Evolutionary conservation across 257 asterid species (phyloP).

Genomic region (Solanum ahanhuiri): DNA sequence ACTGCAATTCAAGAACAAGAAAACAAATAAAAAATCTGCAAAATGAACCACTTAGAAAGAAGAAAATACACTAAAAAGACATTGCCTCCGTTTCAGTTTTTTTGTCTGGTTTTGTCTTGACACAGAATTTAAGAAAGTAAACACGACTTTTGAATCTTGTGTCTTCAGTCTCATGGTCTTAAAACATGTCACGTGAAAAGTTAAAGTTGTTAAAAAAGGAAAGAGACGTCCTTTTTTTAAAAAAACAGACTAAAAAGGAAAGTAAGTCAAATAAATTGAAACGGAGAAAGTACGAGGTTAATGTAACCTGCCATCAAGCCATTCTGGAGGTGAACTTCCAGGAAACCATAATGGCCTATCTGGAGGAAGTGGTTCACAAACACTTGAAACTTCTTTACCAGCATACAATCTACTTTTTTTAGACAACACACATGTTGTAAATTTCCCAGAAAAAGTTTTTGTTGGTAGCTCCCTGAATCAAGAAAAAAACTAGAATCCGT

Average conservation of each 20-base stretch:
- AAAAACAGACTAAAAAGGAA: too few relatives aligned
- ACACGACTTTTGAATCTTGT: not conserved
- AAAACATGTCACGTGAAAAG: not conserved
- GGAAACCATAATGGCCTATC: slow-evolving; percentile 93
- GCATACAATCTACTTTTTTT: slow-evolving; percentile 30
- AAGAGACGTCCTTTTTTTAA: not conserved
- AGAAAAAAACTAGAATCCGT: not conserved
- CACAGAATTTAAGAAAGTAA: not conserved
- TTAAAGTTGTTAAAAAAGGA: not conserved
- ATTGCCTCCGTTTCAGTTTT: too few relatives aligned
- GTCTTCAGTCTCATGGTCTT: not conserved
- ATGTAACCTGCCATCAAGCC: slow-evolving; percentile 82
- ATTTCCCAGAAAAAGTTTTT: slow-evolving; percentile 10
- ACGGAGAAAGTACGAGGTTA: not conserved
- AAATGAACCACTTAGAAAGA: not conserved
- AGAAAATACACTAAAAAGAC: not conserved
- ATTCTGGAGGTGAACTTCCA: slow-evolving; percentile 77
- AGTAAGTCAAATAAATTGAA: not conserved
- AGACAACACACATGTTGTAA: slow-evolving; percentile 3
- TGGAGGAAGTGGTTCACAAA: slow-evolving; percentile 79
- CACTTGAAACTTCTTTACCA: slow-evolving; percentile 63
- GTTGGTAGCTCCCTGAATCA: slow-evolving; percentile 15
- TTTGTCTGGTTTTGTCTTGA: not conserved
- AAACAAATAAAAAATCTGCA: not conserved
- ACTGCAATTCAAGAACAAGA: slow-evolving; percentile 19